Conservation (phyloP, 805 yeast genomes). For the Yarrowia porcina region DNA sequence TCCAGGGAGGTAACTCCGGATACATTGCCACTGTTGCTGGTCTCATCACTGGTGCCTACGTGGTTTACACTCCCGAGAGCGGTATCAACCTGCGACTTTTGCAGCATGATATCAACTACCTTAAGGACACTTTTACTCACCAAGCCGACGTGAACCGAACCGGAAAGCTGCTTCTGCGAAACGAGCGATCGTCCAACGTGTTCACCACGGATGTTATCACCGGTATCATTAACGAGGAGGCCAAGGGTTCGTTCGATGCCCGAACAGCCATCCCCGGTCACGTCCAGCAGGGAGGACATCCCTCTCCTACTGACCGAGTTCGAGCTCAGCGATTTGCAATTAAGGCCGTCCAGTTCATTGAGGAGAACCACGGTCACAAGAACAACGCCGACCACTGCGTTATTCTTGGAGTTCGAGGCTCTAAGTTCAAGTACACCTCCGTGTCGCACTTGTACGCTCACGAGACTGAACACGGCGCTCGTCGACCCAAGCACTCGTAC, state of each 20-base stretch:
- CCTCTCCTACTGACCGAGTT: slow-evolving; percentile 91
- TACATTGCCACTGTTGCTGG: slow-evolving; percentile 85
- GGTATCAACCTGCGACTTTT: slow-evolving; percentile 65
- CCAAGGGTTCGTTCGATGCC: slow-evolving; percentile 74
- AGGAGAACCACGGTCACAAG: slow-evolving; percentile 43
- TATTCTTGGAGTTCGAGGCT: slow-evolving; percentile 77
- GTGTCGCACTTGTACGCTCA: slow-evolving; percentile 75
- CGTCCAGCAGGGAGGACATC: slow-evolving; percentile 95
- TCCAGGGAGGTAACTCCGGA: slow-evolving; percentile 97
- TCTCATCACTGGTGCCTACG: slow-evolving; percentile 85
- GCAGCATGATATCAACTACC: slow-evolving; percentile 68
- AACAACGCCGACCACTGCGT: slow-evolving; percentile 42
- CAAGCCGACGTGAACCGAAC: slow-evolving; percentile 79
- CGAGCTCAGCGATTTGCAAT: slow-evolving; percentile 87
- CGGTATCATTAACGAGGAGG: slow-evolving; percentile 76
- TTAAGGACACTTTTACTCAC: slow-evolving; percentile 62
- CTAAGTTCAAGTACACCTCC: slow-evolving; percentile 71
- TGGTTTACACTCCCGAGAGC: slow-evolving; percentile 86
- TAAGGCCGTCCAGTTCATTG: slow-evolving; percentile 84
- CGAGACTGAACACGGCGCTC: slow-evolving; percentile 74
- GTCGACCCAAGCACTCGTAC: slow-evolving; percentile 86
- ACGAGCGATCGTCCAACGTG: slow-evolving; percentile 76
- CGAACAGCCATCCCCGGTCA: slow-evolving; percentile 97
- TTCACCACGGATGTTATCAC: slow-evolving; percentile 81
- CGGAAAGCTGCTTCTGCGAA: slow-evolving; percentile 82